Base-by-base conservation (phyloP, 225 moss, liverwort and hornwort species). In the Lunularia cruciata region DNA sequence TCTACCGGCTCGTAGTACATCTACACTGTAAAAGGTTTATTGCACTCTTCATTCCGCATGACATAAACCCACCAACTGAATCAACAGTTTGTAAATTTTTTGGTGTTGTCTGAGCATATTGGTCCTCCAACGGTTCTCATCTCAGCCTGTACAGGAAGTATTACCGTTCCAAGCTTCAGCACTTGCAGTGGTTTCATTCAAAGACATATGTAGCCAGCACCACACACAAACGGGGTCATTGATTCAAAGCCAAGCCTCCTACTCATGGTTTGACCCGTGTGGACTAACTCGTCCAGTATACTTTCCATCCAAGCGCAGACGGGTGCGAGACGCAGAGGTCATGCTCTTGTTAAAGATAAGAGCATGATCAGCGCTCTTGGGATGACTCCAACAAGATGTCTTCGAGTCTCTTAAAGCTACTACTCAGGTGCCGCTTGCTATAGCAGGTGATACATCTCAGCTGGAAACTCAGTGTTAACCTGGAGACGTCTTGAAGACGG, bases 361-460 rank as follows among this genome's bases (percentile, higher is more conserved):
- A 65, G 43, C 65, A 65, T 46, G 47, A 13, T 65, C 46, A 28
- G 28, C 65, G 22, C 47, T 65, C 47, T 47, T 31, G 63, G 47
- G 65, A 65, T 47, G 65, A 65, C 32, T 65, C 43, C 47, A 65
- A 46, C 65, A 65, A 65, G 65, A 65, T 47, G 47, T 65, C 31
- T 47, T 20, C 65, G 45, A 32, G 19, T 47, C 65, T 47, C 16
- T 43, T 40, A 40, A 65, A 47, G 31, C 30, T 65, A 65, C 65
- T 15, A 18, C 26, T 65, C 46, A 30, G 31, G 65, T 18, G 47
- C 45, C 32, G 32, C 30, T 47, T 65, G 65, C 65, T 47, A 28
- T 47, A 65, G 65, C 47, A 65, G 65, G 65, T 47, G 65, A 30
- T 65, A 46, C 65, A 46, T 65, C 40, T 61, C 61, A 61, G 39